phyloP scores from a whole-genome alignment of 768 basidiomycete species.

The Collybiopsis confluens region DNA sequence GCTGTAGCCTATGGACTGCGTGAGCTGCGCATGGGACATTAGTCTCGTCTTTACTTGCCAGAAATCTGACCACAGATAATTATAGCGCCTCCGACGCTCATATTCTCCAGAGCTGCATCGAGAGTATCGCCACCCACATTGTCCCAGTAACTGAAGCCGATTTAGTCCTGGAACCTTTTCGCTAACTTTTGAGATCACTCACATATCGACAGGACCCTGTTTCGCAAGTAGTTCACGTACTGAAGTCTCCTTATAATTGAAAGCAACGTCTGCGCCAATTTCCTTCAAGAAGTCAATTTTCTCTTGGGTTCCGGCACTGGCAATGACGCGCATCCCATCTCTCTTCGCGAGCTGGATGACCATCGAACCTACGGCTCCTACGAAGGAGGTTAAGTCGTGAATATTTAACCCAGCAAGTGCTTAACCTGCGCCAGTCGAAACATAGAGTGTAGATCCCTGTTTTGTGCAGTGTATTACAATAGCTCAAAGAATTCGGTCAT shows the following conservation, averaged over 20 bases:
- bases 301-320: slow-evolving; percentile 34
- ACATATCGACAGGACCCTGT: slow-evolving; percentile 29
- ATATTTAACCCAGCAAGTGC: background rate
- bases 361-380: background rate
- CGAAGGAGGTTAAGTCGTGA: background rate
- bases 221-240: slow-evolving; percentile 25
- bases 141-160: slow-evolving; percentile 12
- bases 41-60: background rate
- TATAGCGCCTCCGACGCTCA: slow-evolving; percentile 31
- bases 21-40: too few relatives aligned
- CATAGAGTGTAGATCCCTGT: background rate
- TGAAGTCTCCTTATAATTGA: slow-evolving; percentile 23
- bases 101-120: slow-evolving; percentile 36
- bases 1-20: slow-evolving; percentile 11
- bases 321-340: slow-evolving; percentile 37
- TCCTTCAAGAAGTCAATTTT: slow-evolving; percentile 33
- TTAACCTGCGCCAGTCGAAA: background rate
- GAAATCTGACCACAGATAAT: background rate
- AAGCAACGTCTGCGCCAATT: slow-evolving; percentile 32
- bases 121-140: slow-evolving; percentile 41
- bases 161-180: background rate
- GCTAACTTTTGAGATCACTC: background rate
- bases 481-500: background rate
- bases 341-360: slow-evolving; percentile 29
- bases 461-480: too few relatives aligned